Percentiles rank a stretch among this genome's conserved stretches.
Evolutionary conservation across 495 filamentous ascomycete genomes (phyloP).

Genomic region (Chaetomium tenue): DNA sequence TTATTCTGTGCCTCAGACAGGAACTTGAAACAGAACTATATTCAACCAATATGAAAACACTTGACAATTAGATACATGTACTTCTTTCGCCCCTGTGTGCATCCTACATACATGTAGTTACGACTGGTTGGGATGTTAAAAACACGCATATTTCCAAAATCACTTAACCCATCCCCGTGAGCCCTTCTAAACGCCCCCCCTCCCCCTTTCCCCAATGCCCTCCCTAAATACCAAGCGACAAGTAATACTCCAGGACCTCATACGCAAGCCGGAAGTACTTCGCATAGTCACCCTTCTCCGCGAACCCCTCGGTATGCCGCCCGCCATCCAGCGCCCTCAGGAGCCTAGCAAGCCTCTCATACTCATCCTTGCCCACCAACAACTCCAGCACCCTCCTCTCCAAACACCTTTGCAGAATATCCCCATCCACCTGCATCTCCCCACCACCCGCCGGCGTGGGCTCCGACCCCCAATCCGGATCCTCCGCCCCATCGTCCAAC

Average conservation of each 20-base stretch:
- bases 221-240: conserved; percentile 43
- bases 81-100: too few relatives aligned
- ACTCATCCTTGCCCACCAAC: conserved; percentile 37
- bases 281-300: conserved; percentile 9
- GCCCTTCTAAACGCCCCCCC: background rate
- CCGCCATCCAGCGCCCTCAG: conserved; percentile 40
- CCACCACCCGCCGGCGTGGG: conserved; percentile 31
- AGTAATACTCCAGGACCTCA: conserved; percentile 46
- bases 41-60: too few relatives aligned
- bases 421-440: conserved; percentile 66
- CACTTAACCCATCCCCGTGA: background rate
- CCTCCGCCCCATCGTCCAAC: conserved; percentile 9
- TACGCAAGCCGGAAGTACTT: conserved; percentile 44
- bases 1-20: conserved; percentile 13
- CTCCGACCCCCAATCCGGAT: conserved; percentile 24
- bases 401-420: conserved; percentile 57
- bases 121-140: too few relatives aligned
- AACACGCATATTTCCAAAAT: background rate
- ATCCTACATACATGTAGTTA: too few relatives aligned
- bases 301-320: conserved; percentile 21
- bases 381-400: conserved; percentile 47
- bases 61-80: too few relatives aligned
- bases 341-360: conserved; percentile 36
- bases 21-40: too few relatives aligned
- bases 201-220: background rate